Conservation (phyloP, 441 rosid genomes). For the Populus hybrid region DNA sequence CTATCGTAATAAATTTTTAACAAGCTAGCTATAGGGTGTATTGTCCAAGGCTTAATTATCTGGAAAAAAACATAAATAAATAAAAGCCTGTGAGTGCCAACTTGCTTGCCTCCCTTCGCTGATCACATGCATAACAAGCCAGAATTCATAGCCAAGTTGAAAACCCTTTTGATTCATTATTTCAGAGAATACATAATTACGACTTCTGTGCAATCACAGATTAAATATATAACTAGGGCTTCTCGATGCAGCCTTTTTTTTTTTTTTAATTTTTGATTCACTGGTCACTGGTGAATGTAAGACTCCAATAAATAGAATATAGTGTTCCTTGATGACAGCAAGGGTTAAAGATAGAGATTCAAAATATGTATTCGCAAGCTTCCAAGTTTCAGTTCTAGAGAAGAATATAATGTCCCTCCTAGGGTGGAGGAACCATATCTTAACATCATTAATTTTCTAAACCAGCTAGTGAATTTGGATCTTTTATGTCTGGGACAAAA, state of each 20-base stretch:
- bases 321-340: background rate
- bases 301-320: background rate
- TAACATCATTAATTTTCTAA: background rate
- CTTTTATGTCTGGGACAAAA: background rate
- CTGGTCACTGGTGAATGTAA: background rate
- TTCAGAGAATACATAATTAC: background rate
- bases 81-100: background rate
- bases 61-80: background rate
- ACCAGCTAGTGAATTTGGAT: background rate
- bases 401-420: conserved; percentile 20
- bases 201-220: background rate
- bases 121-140: background rate
- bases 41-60: background rate
- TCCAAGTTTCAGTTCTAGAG: conserved; percentile 8
- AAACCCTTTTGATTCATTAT: background rate
- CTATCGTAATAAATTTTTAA: background rate
- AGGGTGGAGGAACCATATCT: conserved; percentile 2
- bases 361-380: conserved; percentile 1
- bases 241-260: background rate
- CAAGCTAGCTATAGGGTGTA: background rate
- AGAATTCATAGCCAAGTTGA: background rate
- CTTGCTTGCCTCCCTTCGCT: background rate
- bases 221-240: background rate
- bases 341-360: background rate
- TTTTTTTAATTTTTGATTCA: background rate